Conservation (phyloP, 148 eudicot species). For the Vaccinium darrowii region DNA sequence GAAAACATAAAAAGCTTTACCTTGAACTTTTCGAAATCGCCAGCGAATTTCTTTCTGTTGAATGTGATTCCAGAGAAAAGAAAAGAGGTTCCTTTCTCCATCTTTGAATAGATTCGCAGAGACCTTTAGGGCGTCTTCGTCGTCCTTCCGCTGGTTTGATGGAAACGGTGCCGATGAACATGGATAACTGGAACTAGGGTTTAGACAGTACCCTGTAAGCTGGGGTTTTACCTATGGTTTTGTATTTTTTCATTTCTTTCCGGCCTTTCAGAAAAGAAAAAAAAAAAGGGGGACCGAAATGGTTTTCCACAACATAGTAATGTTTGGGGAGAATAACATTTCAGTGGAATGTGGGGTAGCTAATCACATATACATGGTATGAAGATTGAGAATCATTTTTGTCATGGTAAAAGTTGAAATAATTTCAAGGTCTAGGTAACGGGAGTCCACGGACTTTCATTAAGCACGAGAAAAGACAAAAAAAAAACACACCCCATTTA, state of each 20-base stretch:
- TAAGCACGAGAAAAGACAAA: too few species aligned
- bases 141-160: background rate
- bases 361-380: background rate
- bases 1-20: conserved; percentile 21
- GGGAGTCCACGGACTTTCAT: too few species aligned
- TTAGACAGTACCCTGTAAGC: background rate
- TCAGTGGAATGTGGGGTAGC: background rate
- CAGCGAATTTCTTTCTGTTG: conserved; percentile 61
- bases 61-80: conserved; percentile 74
- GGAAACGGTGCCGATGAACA: background rate
- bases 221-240: background rate
- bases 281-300: too few species aligned
- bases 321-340: background rate
- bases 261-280: too few species aligned
- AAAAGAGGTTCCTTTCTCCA: conserved; percentile 66
- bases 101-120: conserved; percentile 11
- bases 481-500: too few species aligned
- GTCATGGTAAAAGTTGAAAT: too few species aligned
- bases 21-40: conserved; percentile 69
- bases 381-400: background rate
- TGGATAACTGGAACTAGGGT: background rate
- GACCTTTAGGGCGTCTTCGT: background rate
- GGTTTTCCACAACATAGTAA: too few species aligned
- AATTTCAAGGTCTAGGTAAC: background rate
- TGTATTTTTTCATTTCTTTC: too few species aligned